Evolutionary conservation across 2,329 filamentous ascomycete genomes (phyloP).

Genomic region (Penicillium polonicum): DNA sequence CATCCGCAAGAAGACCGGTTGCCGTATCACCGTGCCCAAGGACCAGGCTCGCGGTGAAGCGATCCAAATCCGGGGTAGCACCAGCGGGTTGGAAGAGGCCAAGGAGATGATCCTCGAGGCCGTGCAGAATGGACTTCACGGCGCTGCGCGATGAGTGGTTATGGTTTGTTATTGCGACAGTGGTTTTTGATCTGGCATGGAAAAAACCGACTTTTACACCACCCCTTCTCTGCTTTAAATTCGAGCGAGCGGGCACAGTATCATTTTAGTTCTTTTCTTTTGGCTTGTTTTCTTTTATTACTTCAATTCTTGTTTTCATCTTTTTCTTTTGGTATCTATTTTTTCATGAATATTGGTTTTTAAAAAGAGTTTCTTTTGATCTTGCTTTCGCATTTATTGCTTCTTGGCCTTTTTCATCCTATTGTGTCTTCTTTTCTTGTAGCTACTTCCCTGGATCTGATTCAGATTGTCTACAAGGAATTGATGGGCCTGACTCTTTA

Average conservation of each 20-base stretch:
- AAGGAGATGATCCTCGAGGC: slow-evolving; percentile 85
- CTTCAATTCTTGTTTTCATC: slow-evolving; percentile 14
- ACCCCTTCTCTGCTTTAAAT: slow-evolving; percentile 6
- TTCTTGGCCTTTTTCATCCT: background rate
- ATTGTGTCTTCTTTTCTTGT: background rate
- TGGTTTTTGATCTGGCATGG: slow-evolving; percentile 3
- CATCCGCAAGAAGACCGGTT: slow-evolving; percentile 88
- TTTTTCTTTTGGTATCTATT: slow-evolving; percentile 13
- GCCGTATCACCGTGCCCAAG: slow-evolving; percentile 89
- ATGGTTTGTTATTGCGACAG: background rate
- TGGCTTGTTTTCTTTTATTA: slow-evolving; percentile 9
- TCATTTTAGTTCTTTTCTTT: slow-evolving; percentile 14
- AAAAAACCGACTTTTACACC: slow-evolving; percentile 15
- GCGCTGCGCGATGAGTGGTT: slow-evolving; percentile 17
- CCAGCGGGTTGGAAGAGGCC: slow-evolving; percentile 79
- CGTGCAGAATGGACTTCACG: slow-evolving; percentile 53
- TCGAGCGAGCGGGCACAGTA: slow-evolving; percentile 16
- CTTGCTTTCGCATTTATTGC: background rate
- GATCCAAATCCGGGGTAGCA: slow-evolving; percentile 81
- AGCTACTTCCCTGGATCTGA: background rate
- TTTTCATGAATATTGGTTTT: slow-evolving; percentile 17
- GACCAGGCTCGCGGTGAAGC: slow-evolving; percentile 73
- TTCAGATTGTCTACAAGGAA: background rate
- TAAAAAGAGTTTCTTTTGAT: slow-evolving; percentile 17
- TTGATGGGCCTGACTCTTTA: background rate